phyloP scores from a whole-genome alignment of 1,284 basidiomycete species.

The Tremellales sp. region DNA sequence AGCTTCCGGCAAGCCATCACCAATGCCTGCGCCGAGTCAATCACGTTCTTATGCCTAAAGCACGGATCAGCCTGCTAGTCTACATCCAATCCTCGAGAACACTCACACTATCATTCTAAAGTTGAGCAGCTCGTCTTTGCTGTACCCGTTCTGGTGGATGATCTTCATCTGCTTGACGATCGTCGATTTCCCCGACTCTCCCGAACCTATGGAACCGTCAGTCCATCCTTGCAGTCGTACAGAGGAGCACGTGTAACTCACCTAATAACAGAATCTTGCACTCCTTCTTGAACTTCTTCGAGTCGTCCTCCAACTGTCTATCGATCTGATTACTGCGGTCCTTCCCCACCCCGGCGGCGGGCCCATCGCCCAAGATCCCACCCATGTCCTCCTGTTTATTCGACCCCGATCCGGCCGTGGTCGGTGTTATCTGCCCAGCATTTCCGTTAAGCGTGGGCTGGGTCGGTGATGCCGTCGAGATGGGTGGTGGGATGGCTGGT shows the following conservation, averaged over 20 bases:
- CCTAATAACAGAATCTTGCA: conserved; percentile 92
- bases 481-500: too few species aligned
- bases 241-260: conserved; percentile 47
- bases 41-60: conserved; percentile 58
- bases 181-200: conserved; percentile 88
- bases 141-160: conserved; percentile 92
- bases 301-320: conserved; percentile 56
- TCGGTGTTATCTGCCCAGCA: conserved; percentile 10
- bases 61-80: neutral
- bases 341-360: conserved; percentile 44
- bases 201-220: conserved; percentile 55
- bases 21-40: conserved; percentile 86
- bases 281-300: conserved; percentile 70
- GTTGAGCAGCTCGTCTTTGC: conserved; percentile 69
- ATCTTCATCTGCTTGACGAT: conserved; percentile 99
- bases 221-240: too few species aligned
- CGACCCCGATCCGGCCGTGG: conserved; percentile 4
- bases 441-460: conserved; percentile 1
- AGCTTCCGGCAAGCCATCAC: conserved; percentile 87
- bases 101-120: conserved; percentile 68
- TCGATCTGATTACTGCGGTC: conserved; percentile 60
- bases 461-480: conserved; percentile 2
- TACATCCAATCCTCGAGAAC: neutral
- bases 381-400: conserved; percentile 9
- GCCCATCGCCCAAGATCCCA: conserved; percentile 36